Conservation (phyloP, 352 stramenopile genomes). For the Pythium biforme region DNA sequence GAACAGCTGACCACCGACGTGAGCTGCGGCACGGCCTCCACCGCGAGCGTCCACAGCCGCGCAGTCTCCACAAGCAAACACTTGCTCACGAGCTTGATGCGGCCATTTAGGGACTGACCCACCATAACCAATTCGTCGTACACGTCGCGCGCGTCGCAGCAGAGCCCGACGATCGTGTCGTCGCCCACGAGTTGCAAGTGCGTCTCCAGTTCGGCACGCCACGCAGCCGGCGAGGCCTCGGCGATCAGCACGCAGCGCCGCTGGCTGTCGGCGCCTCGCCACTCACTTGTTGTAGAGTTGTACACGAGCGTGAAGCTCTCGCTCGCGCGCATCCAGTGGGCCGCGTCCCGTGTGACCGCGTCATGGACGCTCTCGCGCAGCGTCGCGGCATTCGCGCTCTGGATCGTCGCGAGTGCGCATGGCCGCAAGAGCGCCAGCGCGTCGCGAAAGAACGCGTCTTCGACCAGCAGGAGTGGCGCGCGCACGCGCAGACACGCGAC, state of each 20-base stretch:
- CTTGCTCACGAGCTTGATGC: slow-evolving; percentile 7
- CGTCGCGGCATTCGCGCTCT: slow-evolving; percentile 14
- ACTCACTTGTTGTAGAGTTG: slow-evolving; percentile 13
- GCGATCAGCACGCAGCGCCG: slow-evolving; percentile 27
- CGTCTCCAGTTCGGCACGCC: neutral
- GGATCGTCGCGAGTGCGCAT: slow-evolving; percentile 11
- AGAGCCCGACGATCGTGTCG: slow-evolving; percentile 4
- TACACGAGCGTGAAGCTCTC: slow-evolving; percentile 35
- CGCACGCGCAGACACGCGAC: slow-evolving; percentile 42
- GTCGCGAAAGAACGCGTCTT: slow-evolving; percentile 36
- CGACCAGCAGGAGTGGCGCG: slow-evolving; percentile 35
- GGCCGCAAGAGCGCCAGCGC: slow-evolving; percentile 33
- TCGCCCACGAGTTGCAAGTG: slow-evolving; percentile 1
- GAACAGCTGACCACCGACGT: neutral
- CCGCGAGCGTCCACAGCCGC: slow-evolving; percentile 1
- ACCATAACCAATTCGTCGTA: neutral
- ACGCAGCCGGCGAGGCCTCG: slow-evolving; percentile 11
- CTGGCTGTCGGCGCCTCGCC: slow-evolving; percentile 26
- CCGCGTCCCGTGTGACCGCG: slow-evolving; percentile 10
- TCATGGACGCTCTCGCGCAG: slow-evolving; percentile 30
- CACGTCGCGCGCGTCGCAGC: neutral
- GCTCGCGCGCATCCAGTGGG: slow-evolving; percentile 18
- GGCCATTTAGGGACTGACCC: neutral
- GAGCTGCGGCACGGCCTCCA: slow-evolving; percentile 1
- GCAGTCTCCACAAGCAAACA: slow-evolving; percentile 3